phyloP scores from a whole-genome alignment of 208 protist species.

The Leishmania gerbilli region DNA sequence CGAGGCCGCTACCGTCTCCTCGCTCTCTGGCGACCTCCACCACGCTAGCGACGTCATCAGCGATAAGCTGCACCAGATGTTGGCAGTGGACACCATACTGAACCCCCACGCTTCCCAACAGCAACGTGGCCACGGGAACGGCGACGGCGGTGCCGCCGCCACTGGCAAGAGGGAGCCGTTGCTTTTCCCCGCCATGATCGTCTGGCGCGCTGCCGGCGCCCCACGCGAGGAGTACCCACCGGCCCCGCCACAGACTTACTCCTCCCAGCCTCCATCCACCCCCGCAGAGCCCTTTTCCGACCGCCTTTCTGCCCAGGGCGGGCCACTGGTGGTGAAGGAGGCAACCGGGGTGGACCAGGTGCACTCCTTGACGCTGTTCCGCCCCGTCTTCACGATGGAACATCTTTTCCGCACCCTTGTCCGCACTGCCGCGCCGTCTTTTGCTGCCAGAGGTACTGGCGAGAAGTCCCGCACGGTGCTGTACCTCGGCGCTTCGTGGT shows the following conservation, averaged over 20 bases:
- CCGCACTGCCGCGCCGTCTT: constrained; percentile 22
- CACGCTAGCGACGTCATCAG: constrained; percentile 42
- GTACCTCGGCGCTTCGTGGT: constrained; percentile 85
- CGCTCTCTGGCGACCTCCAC: constrained; percentile 38
- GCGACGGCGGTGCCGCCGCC: constrained; percentile 11
- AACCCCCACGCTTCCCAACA: constrained; percentile 36
- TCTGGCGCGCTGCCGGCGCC: constrained; percentile 38
- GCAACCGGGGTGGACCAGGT: constrained; percentile 59
- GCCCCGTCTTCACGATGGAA: constrained; percentile 67
- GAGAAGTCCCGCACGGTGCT: constrained; percentile 47
- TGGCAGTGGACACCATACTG: constrained; percentile 51
- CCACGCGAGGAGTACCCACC: constrained; percentile 45
- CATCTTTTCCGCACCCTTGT: constrained; percentile 58
- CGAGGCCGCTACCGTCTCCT: constrained; percentile 18
- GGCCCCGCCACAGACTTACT: constrained; percentile 33
- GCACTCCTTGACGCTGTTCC: constrained; percentile 62
- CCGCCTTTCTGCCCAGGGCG: constrained; percentile 37
- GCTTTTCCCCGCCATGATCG: constrained; percentile 40
- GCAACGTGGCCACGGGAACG: constrained; percentile 1
- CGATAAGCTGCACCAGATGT: constrained; percentile 32
- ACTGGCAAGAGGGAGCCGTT: constrained; percentile 27
- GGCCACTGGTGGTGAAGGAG: constrained; percentile 71
- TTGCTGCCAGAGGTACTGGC: constrained; percentile 5
- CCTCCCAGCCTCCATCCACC: constrained; percentile 23
- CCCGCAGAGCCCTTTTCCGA: constrained; percentile 36